A percentile compares a stretch with the other conserved stretches of the same genome.
phyloP scores from a whole-genome alignment of 257 asterid species.

The Verbascum thapsus region DNA sequence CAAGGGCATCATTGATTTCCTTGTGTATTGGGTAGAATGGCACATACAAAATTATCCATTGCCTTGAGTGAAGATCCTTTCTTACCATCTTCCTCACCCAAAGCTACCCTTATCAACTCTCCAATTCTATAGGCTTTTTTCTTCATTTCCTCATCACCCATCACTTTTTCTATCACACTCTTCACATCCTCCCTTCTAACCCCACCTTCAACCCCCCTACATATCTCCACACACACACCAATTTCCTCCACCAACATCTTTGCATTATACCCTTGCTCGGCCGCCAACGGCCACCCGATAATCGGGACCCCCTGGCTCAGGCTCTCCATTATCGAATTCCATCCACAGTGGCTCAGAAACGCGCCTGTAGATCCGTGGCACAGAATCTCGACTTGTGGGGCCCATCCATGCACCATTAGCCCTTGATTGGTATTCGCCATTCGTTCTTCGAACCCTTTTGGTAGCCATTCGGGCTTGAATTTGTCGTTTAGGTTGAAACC shows the following conservation, averaged over 20 bases:
- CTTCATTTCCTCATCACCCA: slow-evolving; percentile 63
- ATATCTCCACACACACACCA: slow-evolving; percentile 67
- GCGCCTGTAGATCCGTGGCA: slow-evolving; percentile 71
- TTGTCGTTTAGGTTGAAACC: slow-evolving; percentile 55
- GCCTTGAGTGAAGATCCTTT: slow-evolving; percentile 60
- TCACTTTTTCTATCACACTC: slow-evolving; percentile 52
- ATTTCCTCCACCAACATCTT: slow-evolving; percentile 85
- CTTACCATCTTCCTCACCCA: slow-evolving; percentile 41
- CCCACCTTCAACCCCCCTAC: slow-evolving; percentile 47
- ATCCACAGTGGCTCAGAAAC: slow-evolving; percentile 87
- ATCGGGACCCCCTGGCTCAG: slow-evolving; percentile 90
- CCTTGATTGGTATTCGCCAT: slow-evolving; percentile 41
- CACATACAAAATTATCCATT: slow-evolving; percentile 56
- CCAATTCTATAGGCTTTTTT: slow-evolving; percentile 57
- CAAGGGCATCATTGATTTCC: too few species aligned
- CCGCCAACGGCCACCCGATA: slow-evolving; percentile 96
- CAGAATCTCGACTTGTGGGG: slow-evolving; percentile 89
- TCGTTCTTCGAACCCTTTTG: slow-evolving; percentile 55
- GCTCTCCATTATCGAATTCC: slow-evolving; percentile 87
- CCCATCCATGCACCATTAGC: slow-evolving; percentile 74
- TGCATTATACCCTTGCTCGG: slow-evolving; percentile 79
- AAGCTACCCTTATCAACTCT: slow-evolving; percentile 54
- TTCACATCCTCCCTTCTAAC: slow-evolving; percentile 59
- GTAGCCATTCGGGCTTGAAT: slow-evolving; percentile 75
- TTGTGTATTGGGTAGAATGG: slow-evolving; percentile 32